These are phyloP conservation scores for Desmodesmus armatus DNA, from an alignment of 139 green algal genomes.

Conservation along the genomic window DNA sequence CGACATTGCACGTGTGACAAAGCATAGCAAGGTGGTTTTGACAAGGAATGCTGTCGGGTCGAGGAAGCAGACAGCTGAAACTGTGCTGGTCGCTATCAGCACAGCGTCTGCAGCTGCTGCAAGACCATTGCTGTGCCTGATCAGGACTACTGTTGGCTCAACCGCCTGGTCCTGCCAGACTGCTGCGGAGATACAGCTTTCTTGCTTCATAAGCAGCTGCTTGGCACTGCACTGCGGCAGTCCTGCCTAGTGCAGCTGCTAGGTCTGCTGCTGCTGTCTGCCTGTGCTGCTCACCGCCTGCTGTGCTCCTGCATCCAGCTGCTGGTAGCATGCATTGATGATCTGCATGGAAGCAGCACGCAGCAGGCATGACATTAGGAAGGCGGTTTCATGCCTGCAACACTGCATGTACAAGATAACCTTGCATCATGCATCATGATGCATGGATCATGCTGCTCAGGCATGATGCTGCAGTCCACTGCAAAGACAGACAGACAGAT, in stretches of 20 bases:
- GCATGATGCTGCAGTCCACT: too few relatives aligned
- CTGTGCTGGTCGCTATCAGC: not conserved
- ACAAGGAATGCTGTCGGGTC: too few relatives aligned
- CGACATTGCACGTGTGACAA: not conserved
- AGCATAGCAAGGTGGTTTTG: not conserved
- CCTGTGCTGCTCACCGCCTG: conserved; percentile 43
- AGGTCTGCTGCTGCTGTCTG: not conserved
- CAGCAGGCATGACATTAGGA: not conserved
- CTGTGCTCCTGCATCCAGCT: conserved; percentile 36
- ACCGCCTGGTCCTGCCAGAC: not conserved
- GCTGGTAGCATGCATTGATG: conserved; percentile 49
- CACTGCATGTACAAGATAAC: too few relatives aligned
- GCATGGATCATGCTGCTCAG: too few relatives aligned
- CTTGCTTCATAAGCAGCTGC: too few relatives aligned
- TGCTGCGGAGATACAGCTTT: too few relatives aligned
- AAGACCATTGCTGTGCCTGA: not conserved
- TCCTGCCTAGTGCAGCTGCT: not conserved
- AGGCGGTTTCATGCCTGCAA: too few relatives aligned
- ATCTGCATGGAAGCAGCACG: conserved; percentile 52
- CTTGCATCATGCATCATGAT: too few relatives aligned
- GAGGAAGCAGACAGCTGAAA: not conserved
- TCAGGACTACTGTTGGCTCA: not conserved
- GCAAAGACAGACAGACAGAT: too few relatives aligned
- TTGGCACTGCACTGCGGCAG: too few relatives aligned
- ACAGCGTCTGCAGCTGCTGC: not conserved